Evolutionary conservation across 2,329 filamentous ascomycete genomes (phyloP).

Genomic region (Cladorrhinum sp.): DNA sequence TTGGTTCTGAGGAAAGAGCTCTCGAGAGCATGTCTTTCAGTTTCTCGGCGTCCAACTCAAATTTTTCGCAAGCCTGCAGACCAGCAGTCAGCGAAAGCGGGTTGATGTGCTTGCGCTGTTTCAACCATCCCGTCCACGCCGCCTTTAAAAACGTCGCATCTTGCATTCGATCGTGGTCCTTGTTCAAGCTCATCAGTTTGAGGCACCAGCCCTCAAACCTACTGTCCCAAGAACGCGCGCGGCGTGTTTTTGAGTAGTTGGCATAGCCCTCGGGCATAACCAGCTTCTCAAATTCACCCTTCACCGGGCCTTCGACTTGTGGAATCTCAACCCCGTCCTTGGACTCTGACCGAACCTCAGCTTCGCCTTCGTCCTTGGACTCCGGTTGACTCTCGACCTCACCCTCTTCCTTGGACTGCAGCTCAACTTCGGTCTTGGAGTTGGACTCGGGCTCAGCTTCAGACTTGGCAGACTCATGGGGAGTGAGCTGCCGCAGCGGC

Average conservation of each 20-base stretch:
- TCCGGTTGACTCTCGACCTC: background rate
- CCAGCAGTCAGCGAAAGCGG: conserved; percentile 2
- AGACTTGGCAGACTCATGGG: background rate
- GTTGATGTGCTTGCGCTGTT: conserved; percentile 6
- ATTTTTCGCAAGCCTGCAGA: conserved; percentile 4
- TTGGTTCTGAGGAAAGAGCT: background rate
- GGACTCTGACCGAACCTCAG: background rate
- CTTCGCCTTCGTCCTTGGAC: background rate
- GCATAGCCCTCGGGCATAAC: conserved; percentile 11
- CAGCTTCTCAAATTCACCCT: background rate
- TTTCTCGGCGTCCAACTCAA: conserved; percentile 3
- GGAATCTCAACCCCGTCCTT: background rate
- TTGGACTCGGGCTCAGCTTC: background rate
- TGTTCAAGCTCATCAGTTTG: conserved; percentile 20
- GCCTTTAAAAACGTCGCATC: conserved; percentile 13
- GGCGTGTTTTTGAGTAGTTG: background rate
- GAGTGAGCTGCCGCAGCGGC: background rate
- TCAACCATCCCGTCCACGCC: conserved; percentile 23
- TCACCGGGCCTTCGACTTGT: background rate
- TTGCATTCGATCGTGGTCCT: conserved; percentile 8
- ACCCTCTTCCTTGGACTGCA: background rate
- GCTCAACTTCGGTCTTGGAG: background rate
- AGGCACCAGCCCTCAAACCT: conserved; percentile 18
- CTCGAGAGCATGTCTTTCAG: conserved; percentile 9
- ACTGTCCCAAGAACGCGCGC: conserved; percentile 15